phyloP scores from a whole-genome alignment of 2,329 filamentous ascomycete species.

The Nemania diffusa region DNA sequence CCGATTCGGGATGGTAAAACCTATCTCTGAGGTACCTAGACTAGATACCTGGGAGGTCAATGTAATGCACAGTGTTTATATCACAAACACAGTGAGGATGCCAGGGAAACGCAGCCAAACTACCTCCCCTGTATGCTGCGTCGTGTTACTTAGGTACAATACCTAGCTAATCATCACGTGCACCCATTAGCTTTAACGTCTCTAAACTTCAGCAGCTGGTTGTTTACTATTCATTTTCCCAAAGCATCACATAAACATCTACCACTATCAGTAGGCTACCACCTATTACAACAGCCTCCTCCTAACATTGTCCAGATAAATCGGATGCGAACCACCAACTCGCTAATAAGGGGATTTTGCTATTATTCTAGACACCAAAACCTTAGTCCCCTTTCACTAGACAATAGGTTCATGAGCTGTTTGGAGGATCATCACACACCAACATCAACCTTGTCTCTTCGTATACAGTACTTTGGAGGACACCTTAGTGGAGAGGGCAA shows the following conservation, averaged over 20 bases:
- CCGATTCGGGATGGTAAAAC: constrained; percentile 31
- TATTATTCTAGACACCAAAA: not conserved
- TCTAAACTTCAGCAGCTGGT: not conserved
- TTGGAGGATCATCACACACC: constrained; percentile 19
- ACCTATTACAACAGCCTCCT: not conserved
- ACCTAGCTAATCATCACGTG: constrained; percentile 30
- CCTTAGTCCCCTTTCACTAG: constrained; percentile 2
- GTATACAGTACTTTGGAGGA: constrained; percentile 23
- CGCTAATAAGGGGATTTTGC: not conserved
- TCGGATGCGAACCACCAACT: constrained; percentile 3
- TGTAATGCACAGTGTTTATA: constrained; percentile 12
- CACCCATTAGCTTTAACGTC: constrained; percentile 28
- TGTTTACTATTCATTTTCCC: not conserved
- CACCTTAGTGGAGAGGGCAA: constrained; percentile 17
- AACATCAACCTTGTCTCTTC: constrained; percentile 17
- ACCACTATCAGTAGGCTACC: not conserved
- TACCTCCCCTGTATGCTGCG: not conserved
- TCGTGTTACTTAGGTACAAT: not conserved
- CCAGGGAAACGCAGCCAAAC: not conserved
- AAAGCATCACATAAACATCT: constrained; percentile 7
- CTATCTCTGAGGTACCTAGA: constrained; percentile 21
- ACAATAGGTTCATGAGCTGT: constrained; percentile 17
- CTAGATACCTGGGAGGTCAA: too few relatives aligned
- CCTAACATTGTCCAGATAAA: constrained; percentile 9
- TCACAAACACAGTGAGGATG: constrained; percentile 1